Percentiles rank a stretch among this genome's conserved stretches.
Conservation (phyloP, 2,329 filamentous ascomycete species). For the Fusarium sp. region DNA sequence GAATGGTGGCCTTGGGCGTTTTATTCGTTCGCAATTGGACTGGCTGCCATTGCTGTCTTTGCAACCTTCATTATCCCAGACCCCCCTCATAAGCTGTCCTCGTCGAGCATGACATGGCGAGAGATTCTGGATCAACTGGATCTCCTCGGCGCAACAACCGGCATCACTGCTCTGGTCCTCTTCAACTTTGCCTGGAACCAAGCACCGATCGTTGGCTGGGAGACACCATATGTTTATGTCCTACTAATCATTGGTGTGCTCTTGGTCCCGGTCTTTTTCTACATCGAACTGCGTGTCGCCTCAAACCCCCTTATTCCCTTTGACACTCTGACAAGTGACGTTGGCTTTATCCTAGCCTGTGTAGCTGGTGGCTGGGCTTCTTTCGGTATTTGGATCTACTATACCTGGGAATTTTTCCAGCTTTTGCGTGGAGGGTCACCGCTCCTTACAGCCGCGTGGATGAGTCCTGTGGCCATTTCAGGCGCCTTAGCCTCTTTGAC, state of each 20-base stretch:
- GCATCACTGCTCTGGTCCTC: conserved; percentile 68
- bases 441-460: conserved; percentile 58
- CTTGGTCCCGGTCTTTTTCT: conserved; percentile 67
- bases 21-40: conserved; percentile 56
- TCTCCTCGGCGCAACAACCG: conserved; percentile 55
- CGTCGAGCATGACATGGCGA: conserved; percentile 7
- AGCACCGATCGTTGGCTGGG: conserved; percentile 70
- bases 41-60: conserved; percentile 49
- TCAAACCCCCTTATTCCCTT: conserved; percentile 69
- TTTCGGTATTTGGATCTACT: conserved; percentile 68
- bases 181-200: conserved; percentile 78
- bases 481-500: conserved; percentile 60
- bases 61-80: conserved; percentile 53
- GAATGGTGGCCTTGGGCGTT: conserved; percentile 63
- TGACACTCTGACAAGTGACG: conserved; percentile 56
- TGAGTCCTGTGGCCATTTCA: conserved; percentile 57
- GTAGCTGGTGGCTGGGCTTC: conserved; percentile 66
- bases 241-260: conserved; percentile 69
- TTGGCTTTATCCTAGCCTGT: conserved; percentile 68
- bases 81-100: conserved; percentile 35
- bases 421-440: conserved; percentile 56
- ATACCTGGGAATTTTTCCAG: conserved; percentile 63
- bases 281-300: conserved; percentile 63
- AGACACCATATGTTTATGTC: conserved; percentile 65
- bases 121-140: conserved; percentile 52